Percentiles rank a stretch among this genome's conserved stretches.
Evolutionary conservation across 441 rosid genomes (phyloP).

Genomic region (Populus hybrid): DNA sequence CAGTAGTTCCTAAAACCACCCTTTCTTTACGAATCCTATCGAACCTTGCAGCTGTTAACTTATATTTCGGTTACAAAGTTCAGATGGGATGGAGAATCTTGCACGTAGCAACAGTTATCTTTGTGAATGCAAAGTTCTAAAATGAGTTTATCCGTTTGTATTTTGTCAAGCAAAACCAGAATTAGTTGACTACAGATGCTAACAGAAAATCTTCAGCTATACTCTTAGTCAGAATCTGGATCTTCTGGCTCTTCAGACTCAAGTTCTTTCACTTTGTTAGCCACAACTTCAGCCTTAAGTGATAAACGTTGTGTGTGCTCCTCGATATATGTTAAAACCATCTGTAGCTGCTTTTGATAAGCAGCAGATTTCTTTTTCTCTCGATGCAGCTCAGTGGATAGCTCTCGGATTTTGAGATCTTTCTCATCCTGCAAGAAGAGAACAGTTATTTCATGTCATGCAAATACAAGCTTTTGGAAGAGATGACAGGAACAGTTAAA

Average conservation of each 20-base stretch:
- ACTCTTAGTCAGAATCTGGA: background rate
- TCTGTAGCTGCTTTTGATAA: background rate
- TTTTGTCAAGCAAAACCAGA: background rate
- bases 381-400: conserved; percentile 28
- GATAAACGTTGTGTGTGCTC: conserved; percentile 36
- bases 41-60: background rate
- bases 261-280: conserved; percentile 22
- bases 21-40: background rate
- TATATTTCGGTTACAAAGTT: background rate
- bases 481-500: background rate
- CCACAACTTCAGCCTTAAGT: background rate
- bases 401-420: background rate
- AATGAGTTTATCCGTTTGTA: background rate
- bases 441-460: conserved; percentile 40
- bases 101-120: background rate
- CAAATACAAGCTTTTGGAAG: background rate
- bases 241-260: conserved; percentile 21
- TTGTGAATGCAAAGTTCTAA: background rate
- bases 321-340: conserved; percentile 15
- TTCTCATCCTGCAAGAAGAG: background rate
- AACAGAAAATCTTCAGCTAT: background rate
- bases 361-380: conserved; percentile 38
- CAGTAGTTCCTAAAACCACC: background rate
- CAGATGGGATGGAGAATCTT: background rate
- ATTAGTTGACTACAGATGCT: background rate